These are phyloP conservation scores for Phytopythium ostracodes DNA, from an alignment of 352 stramenopile species.

Conservation along the genomic window DNA sequence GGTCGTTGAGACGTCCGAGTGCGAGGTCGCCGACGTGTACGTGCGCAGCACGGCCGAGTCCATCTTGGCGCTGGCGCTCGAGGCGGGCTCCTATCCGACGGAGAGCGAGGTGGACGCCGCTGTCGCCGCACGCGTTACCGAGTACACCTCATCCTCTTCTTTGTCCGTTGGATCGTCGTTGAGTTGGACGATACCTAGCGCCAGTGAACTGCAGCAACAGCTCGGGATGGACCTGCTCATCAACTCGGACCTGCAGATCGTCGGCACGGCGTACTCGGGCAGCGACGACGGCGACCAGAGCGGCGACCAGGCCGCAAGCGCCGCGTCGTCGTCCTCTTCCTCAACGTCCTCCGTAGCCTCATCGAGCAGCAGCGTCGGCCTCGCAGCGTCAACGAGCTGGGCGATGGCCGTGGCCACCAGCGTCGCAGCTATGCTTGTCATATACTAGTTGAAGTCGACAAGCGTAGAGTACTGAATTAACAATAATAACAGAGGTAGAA, in stretches of 20 bases:
- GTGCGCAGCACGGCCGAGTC: constrained; percentile 26
- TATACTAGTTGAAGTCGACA: not conserved
- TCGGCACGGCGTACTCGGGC: constrained; percentile 24
- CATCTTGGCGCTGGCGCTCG: constrained; percentile 20
- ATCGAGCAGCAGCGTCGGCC: not conserved
- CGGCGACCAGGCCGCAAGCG: too few species aligned
- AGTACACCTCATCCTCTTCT: constrained; percentile 17
- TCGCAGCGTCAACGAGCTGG: not conserved
- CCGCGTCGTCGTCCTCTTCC: not conserved
- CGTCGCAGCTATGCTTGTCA: not conserved
- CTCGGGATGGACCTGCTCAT: constrained; percentile 19
- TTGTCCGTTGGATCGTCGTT: constrained; percentile 12
- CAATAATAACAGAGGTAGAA: not conserved
- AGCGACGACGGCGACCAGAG: not conserved
- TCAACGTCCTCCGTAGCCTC: too few species aligned
- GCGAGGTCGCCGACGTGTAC: constrained; percentile 26
- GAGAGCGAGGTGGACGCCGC: constrained; percentile 23
- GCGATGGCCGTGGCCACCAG: not conserved
- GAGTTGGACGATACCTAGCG: constrained; percentile 22
- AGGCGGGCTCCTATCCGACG: constrained; percentile 11
- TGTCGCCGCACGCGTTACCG: constrained; percentile 16
- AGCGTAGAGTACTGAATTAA: not conserved
- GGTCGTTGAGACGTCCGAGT: constrained; percentile 24
- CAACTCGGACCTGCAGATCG: constrained; percentile 24
- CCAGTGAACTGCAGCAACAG: constrained; percentile 18